Evolutionary conservation across 768 basidiomycete species (phyloP).

Genomic region (Amanita rubescens): DNA sequence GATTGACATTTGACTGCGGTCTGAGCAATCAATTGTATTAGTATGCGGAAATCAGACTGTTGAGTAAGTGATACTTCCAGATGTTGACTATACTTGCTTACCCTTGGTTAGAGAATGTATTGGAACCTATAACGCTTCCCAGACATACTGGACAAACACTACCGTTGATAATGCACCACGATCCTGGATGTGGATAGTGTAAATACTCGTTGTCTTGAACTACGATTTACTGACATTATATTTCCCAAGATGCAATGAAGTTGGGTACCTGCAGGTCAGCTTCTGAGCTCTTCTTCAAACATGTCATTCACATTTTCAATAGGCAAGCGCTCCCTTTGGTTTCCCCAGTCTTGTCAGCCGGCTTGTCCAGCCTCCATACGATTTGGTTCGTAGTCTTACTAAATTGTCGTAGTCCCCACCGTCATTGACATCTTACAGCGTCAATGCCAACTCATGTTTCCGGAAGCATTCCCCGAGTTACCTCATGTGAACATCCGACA

Average conservation of each 20-base stretch:
- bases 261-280: slow-evolving; percentile 49
- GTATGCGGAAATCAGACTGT: slow-evolving; percentile 43
- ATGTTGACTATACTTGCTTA: not conserved
- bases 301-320: not conserved
- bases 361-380: slow-evolving; percentile 46
- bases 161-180: slow-evolving; percentile 46
- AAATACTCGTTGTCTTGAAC: slow-evolving; percentile 4
- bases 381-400: slow-evolving; percentile 36
- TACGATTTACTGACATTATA: not conserved
- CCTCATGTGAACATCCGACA: slow-evolving; percentile 33
- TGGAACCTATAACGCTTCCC: slow-evolving; percentile 33
- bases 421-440: slow-evolving; percentile 29
- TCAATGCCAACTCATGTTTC: slow-evolving; percentile 67
- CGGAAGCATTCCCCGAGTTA: slow-evolving; percentile 42
- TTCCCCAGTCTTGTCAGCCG: slow-evolving; percentile 44
- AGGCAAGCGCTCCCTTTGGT: slow-evolving; percentile 36
- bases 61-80: slow-evolving; percentile 32
- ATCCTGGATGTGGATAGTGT: slow-evolving; percentile 73
- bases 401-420: not conserved
- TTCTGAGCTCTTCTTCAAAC: not conserved
- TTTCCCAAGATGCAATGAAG: slow-evolving; percentile 54
- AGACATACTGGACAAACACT: slow-evolving; percentile 44
- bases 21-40: slow-evolving; percentile 15
- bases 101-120: slow-evolving; percentile 28
- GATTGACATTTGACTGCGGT: not conserved